Percentiles rank a stretch among this genome's conserved stretches.
Conservation (phyloP, 1,139 yeast genomes). For the Yamadazyma spencermartinsiae region DNA sequence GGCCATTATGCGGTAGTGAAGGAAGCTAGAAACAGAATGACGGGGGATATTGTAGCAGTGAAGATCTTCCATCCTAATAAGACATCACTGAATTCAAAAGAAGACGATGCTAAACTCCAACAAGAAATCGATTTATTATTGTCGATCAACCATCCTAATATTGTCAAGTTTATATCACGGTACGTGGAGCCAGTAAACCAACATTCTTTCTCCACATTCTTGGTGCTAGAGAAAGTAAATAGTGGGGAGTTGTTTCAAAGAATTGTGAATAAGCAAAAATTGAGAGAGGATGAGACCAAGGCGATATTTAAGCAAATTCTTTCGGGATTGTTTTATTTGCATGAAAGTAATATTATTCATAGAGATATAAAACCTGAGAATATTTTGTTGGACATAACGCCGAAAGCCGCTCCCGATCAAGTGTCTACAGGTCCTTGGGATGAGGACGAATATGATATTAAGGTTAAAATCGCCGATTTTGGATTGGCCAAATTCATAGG, state of each 20-base stretch:
- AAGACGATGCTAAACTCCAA: slow-evolving; percentile 55
- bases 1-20: slow-evolving; percentile 82
- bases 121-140: slow-evolving; percentile 68
- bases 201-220: slow-evolving; percentile 55
- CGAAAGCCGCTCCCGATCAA: slow-evolving; percentile 38
- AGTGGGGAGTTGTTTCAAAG: slow-evolving; percentile 76
- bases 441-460: slow-evolving; percentile 56
- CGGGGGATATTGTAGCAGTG: slow-evolving; percentile 69
- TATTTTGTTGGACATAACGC: slow-evolving; percentile 69
- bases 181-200: slow-evolving; percentile 68
- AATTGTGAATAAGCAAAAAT: slow-evolving; percentile 60
- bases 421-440: slow-evolving; percentile 77
- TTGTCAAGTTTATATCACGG: slow-evolving; percentile 64
- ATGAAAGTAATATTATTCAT: slow-evolving; percentile 76
- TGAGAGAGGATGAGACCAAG: slow-evolving; percentile 62
- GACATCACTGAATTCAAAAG: slow-evolving; percentile 22
- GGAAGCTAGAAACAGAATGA: slow-evolving; percentile 58
- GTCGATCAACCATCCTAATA: slow-evolving; percentile 69
- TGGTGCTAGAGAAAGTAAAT: slow-evolving; percentile 71
- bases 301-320: slow-evolving; percentile 61
- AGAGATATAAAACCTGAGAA: slow-evolving; percentile 90
- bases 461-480: slow-evolving; percentile 78
- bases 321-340: slow-evolving; percentile 64
- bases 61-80: slow-evolving; percentile 75
- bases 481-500: slow-evolving; percentile 80